Conservation (phyloP, 2,329 filamentous ascomycete genomes). For the Ophiostoma ips region DNA sequence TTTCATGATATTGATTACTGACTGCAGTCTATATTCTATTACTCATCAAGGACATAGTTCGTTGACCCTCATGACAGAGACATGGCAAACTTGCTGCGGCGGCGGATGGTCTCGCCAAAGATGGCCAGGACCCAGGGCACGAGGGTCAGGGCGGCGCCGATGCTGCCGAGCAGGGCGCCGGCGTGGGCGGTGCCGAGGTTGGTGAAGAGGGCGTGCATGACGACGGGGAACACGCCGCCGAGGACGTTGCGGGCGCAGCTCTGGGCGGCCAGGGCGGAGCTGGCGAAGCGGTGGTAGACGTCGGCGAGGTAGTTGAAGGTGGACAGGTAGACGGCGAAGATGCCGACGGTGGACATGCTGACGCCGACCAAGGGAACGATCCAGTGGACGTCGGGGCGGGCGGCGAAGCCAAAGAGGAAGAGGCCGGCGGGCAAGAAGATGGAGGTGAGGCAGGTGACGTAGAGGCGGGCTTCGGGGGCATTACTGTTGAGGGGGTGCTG, state of each 20-base stretch:
- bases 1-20: too few relatives aligned
- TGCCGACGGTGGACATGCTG: slow-evolving; percentile 65
- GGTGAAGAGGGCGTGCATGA: slow-evolving; percentile 59
- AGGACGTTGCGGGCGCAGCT: slow-evolving; percentile 75
- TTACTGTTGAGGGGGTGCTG: slow-evolving; percentile 25
- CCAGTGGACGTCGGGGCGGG: slow-evolving; percentile 50
- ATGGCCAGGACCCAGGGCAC: slow-evolving; percentile 83
- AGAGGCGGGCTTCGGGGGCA: slow-evolving; percentile 59
- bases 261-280: slow-evolving; percentile 74
- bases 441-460: slow-evolving; percentile 68
- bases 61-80: slow-evolving; percentile 4
- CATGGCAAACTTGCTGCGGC: slow-evolving; percentile 62
- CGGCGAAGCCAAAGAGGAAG: slow-evolving; percentile 68
- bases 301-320: slow-evolving; percentile 92
- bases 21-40: too few relatives aligned
- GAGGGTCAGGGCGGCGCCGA: slow-evolving; percentile 52
- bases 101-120: slow-evolving; percentile 62
- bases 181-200: slow-evolving; percentile 58
- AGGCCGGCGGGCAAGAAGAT: slow-evolving; percentile 64
- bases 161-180: slow-evolving; percentile 60
- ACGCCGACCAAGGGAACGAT: slow-evolving; percentile 58
- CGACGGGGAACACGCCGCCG: slow-evolving; percentile 66
- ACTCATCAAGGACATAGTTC: background rate
- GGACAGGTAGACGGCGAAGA: slow-evolving; percentile 74
- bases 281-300: slow-evolving; percentile 72